Evolutionary conservation across 2,329 filamentous ascomycete species (phyloP).

Genomic region (Aureobasidium sp.): DNA sequence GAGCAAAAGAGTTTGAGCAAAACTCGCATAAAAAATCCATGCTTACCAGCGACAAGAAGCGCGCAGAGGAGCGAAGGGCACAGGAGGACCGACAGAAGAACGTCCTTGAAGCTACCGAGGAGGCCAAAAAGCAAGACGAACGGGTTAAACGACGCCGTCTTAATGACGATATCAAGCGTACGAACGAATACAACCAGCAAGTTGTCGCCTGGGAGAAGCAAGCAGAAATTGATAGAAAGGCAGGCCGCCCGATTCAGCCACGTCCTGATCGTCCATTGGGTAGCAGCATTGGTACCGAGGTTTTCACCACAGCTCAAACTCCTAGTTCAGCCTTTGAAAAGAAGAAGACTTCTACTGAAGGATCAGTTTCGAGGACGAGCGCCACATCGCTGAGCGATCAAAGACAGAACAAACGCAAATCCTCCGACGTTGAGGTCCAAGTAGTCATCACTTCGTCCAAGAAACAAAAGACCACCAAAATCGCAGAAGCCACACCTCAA

Average conservation of each 20-base stretch:
- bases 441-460: background rate
- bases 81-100: background rate
- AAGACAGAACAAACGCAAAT: background rate
- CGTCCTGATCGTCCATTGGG: conserved; percentile 1
- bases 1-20: background rate
- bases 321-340: background rate
- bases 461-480: background rate
- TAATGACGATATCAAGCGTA: conserved; percentile 1
- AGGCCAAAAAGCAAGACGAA: background rate
- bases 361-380: background rate
- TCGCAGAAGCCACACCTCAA: background rate
- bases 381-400: background rate
- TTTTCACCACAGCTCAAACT: background rate
- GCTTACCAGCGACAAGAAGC: background rate
- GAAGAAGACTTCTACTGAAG: background rate
- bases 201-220: background rate
- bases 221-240: background rate
- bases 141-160: conserved; percentile 4
- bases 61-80: conserved; percentile 1
- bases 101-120: background rate
- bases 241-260: background rate
- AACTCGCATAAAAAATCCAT: background rate
- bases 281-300: conserved; percentile 11
- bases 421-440: background rate
- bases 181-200: background rate